Conservation (phyloP, 768 basidiomycete genomes). For the Suillus cothurnatus region DNA sequence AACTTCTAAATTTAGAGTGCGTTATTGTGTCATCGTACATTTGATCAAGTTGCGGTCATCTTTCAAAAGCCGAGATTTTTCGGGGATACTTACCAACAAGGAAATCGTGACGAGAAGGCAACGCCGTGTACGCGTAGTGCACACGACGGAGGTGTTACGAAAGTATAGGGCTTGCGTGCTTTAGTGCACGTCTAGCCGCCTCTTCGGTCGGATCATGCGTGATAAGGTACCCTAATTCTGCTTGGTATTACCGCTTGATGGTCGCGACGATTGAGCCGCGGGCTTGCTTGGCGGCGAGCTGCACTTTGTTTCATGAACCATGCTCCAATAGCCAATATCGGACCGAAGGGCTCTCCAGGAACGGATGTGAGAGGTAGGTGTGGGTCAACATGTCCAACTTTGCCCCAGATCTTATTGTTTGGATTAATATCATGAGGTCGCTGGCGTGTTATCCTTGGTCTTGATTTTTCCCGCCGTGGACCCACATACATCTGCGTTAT, state of each 20-base stretch:
- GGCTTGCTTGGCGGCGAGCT: neutral
- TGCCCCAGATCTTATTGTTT: neutral
- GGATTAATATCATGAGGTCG: neutral
- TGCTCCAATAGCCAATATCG: neutral
- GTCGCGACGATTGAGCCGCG: neutral
- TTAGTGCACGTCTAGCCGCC: neutral
- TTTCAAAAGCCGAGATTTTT: neutral
- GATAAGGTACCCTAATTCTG: neutral
- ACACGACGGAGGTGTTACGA: neutral
- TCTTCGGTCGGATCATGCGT: constrained; percentile 3
- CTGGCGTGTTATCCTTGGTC: neutral
- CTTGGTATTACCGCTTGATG: neutral
- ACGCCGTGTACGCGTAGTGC: neutral
- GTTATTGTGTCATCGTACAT: neutral
- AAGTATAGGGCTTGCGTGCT: neutral
- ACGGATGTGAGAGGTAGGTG: neutral
- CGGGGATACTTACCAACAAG: neutral
- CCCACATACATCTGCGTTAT: neutral
- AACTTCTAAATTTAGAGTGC: neutral
- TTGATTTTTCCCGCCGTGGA: neutral
- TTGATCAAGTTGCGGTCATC: neutral
- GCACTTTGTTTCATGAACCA: neutral
- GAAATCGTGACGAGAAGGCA: neutral
- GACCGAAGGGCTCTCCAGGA: neutral
- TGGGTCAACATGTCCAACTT: neutral